A percentile compares a stretch with the other conserved stretches of the same genome.
Conservation (phyloP, 352 stramenopile genomes). For the Blastocystis sp. region DNA sequence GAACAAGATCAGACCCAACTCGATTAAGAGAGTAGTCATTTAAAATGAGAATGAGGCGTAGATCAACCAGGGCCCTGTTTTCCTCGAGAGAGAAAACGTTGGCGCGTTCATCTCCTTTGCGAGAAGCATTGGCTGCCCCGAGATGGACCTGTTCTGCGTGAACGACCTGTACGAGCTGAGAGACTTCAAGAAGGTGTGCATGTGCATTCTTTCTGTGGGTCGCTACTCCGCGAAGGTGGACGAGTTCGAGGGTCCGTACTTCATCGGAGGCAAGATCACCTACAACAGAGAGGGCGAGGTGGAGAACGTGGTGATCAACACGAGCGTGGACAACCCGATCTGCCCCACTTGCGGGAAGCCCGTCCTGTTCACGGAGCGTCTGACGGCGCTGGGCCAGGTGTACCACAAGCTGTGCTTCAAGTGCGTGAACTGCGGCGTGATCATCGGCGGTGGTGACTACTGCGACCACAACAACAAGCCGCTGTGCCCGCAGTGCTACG, state of each 20-base stretch:
- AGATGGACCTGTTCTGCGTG: slow-evolving; percentile 67
- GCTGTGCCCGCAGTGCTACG: slow-evolving; percentile 54
- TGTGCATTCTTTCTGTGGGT: slow-evolving; percentile 49
- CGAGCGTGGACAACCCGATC: neutral
- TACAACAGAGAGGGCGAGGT: slow-evolving; percentile 30
- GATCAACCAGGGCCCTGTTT: slow-evolving; percentile 50
- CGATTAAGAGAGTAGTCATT: slow-evolving; percentile 34
- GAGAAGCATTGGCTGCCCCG: slow-evolving; percentile 45
- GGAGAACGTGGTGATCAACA: slow-evolving; percentile 31
- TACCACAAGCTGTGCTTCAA: slow-evolving; percentile 20
- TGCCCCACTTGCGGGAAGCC: slow-evolving; percentile 51
- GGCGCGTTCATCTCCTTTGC: slow-evolving; percentile 45
- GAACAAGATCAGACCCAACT: slow-evolving; percentile 58
- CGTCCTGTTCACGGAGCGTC: slow-evolving; percentile 59
- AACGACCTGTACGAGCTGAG: slow-evolving; percentile 67
- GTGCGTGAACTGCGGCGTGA: slow-evolving; percentile 41
- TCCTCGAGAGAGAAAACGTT: slow-evolving; percentile 60
- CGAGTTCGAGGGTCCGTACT: slow-evolving; percentile 60
- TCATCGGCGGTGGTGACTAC: slow-evolving; percentile 60
- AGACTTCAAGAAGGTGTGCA: slow-evolving; percentile 69
- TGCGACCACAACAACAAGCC: slow-evolving; percentile 68
- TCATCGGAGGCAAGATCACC: slow-evolving; percentile 54
- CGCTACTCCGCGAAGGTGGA: slow-evolving; percentile 25
- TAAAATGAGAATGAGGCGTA: neutral
- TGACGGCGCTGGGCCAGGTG: slow-evolving; percentile 53